A percentile compares a stretch with the other conserved stretches of the same genome.
These are phyloP conservation scores for Camillea tinctor DNA, from an alignment of 2,329 filamentous ascomycete species.

Conservation along the genomic window DNA sequence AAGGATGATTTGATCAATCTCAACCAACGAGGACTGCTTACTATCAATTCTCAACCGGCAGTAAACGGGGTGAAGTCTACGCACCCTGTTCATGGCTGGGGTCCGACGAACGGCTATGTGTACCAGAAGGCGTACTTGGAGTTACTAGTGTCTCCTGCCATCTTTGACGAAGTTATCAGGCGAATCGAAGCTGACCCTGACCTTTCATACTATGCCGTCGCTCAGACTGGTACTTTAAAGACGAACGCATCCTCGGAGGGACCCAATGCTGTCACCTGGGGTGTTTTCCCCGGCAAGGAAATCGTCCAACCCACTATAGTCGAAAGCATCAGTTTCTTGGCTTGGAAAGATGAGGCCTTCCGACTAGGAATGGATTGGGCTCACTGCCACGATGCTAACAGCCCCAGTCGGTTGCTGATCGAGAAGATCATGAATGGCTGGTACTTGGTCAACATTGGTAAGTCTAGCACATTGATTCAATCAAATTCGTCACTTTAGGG, in stretches of 20 bases:
- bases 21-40: constrained; percentile 84
- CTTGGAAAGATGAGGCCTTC: constrained; percentile 98
- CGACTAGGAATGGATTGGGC: constrained; percentile 91
- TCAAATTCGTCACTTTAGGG: too few species aligned
- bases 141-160: constrained; percentile 76
- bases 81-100: constrained; percentile 88
- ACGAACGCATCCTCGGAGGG: constrained; percentile 84
- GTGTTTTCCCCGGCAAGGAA: constrained; percentile 97
- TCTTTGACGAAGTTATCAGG: constrained; percentile 73
- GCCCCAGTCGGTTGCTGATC: constrained; percentile 76
- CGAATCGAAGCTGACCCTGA: constrained; percentile 77
- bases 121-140: constrained; percentile 99
- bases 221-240: constrained; percentile 74
- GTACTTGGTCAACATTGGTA: constrained; percentile 94
- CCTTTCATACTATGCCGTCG: constrained; percentile 92
- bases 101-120: constrained; percentile 90
- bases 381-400: constrained; percentile 77
- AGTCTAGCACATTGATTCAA: constrained; percentile 32
- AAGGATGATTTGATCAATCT: constrained; percentile 74
- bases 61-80: constrained; percentile 88
- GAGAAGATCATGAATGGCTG: constrained; percentile 83
- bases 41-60: constrained; percentile 96
- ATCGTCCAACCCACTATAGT: constrained; percentile 99
- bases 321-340: constrained; percentile 94
- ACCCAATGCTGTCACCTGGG: constrained; percentile 98